phyloP scores from a whole-genome alignment of 768 basidiomycete genomes.

The Crassisporium funariophilum region DNA sequence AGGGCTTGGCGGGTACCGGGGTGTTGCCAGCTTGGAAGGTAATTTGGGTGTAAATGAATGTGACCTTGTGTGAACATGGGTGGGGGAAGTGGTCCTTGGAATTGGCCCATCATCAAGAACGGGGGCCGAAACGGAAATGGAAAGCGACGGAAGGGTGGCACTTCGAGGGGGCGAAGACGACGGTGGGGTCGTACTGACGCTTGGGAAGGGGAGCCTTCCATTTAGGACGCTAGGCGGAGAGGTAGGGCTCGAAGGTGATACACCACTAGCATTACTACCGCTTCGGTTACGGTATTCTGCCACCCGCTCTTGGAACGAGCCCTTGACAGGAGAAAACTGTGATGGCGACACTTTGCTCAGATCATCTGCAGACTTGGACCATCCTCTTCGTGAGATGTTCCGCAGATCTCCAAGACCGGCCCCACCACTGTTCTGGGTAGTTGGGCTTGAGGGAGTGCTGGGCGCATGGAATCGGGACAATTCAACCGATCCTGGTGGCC shows the following conservation, averaged over 20 bases:
- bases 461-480: conserved; percentile 37
- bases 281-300: conserved; percentile 66
- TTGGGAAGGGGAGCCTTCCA: conserved; percentile 46
- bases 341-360: conserved; percentile 53
- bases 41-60: conserved; percentile 74
- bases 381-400: conserved; percentile 66
- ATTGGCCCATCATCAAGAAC: conserved; percentile 31
- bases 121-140: conserved; percentile 52
- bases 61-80: conserved; percentile 62
- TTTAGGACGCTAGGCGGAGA: conserved; percentile 32
- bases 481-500: conserved; percentile 47
- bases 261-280: conserved; percentile 53
- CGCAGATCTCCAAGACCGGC: conserved; percentile 67
- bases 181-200: conserved; percentile 32
- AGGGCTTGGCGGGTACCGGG: conserved; percentile 56
- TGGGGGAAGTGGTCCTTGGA: conserved; percentile 25
- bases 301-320: conserved; percentile 62
- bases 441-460: conserved; percentile 43
- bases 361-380: conserved; percentile 84
- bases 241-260: conserved; percentile 37
- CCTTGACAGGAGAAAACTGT: conserved; percentile 40
- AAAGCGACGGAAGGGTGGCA: conserved; percentile 38
- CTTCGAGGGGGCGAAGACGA: conserved; percentile 39
- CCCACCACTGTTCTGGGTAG: conserved; percentile 17
- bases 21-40: conserved; percentile 65